Percentiles rank a stretch among this genome's conserved stretches.
These are phyloP conservation scores for Neotropicomus parvogracilis DNA, from an alignment of 1,284 basidiomycete genomes.

Conservation along the genomic window DNA sequence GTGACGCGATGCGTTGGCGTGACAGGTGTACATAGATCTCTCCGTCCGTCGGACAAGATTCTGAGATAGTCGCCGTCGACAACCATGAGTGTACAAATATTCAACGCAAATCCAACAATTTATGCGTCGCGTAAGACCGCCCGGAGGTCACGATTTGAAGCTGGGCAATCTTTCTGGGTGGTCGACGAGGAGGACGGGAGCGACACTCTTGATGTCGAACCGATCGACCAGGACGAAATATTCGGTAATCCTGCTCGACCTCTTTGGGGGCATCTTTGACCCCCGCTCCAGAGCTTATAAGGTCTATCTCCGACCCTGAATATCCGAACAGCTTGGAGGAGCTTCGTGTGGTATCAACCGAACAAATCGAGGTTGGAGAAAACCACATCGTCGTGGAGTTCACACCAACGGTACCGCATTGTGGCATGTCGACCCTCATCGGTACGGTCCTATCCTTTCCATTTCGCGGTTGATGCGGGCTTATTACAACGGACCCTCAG, in stretches of 20 bases:
- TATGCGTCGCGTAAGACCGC: slow-evolving; percentile 45
- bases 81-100: slow-evolving; percentile 49
- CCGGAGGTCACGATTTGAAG: slow-evolving; percentile 35
- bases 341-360: slow-evolving; percentile 89
- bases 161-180: slow-evolving; percentile 49
- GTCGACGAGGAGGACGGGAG: slow-evolving; percentile 37
- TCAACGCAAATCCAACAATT: slow-evolving; percentile 63
- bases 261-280: neutral
- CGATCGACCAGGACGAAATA: slow-evolving; percentile 68
- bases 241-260: slow-evolving; percentile 45
- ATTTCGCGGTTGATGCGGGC: neutral
- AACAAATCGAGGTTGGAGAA: slow-evolving; percentile 75
- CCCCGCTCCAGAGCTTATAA: slow-evolving; percentile 69
- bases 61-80: neutral
- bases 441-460: slow-evolving; percentile 44
- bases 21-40: slow-evolving; percentile 11
- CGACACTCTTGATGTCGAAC: slow-evolving; percentile 41
- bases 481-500: slow-evolving; percentile 39
- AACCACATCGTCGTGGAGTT: slow-evolving; percentile 85
- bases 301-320: slow-evolving; percentile 94
- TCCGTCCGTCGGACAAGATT: neutral
- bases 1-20: slow-evolving; percentile 21
- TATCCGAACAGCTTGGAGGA: slow-evolving; percentile 97
- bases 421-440: slow-evolving; percentile 96
- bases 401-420: slow-evolving; percentile 97